Evolutionary conservation across 345 rosid species (phyloP).

Genomic region (Melastoma malabathricum): DNA sequence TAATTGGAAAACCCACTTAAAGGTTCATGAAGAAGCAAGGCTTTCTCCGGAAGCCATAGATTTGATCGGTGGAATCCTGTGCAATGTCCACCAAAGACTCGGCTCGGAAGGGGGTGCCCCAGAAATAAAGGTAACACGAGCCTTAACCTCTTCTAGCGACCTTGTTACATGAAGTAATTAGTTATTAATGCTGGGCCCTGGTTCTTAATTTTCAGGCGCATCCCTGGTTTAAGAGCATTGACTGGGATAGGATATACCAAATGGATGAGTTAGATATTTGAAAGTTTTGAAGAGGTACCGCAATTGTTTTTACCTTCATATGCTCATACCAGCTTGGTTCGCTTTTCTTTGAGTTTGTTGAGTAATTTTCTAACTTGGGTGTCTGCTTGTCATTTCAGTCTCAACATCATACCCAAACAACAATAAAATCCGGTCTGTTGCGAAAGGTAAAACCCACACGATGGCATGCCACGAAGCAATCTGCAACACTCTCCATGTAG

Average conservation of each 20-base stretch:
- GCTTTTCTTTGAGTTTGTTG: too few species aligned
- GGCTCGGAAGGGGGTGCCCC: constrained; percentile 66
- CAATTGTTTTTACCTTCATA: too few species aligned
- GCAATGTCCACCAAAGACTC: constrained; percentile 68
- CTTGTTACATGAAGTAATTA: constrained; percentile 3
- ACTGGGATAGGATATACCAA: constrained; percentile 73
- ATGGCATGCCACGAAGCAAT: constrained; percentile 1
- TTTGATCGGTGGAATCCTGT: constrained; percentile 60
- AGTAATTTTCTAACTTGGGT: background rate
- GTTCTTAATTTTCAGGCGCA: constrained; percentile 42
- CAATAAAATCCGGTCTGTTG: constrained; percentile 66
- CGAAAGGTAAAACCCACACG: constrained; percentile 38
- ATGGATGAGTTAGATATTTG: constrained; percentile 93
- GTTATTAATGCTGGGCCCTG: constrained; percentile 12
- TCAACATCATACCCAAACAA: constrained; percentile 19
- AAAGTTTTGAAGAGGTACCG: constrained; percentile 79
- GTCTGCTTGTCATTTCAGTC: constrained; percentile 14
- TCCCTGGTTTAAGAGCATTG: constrained; percentile 61
- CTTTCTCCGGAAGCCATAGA: constrained; percentile 67
- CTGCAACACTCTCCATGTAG: background rate
- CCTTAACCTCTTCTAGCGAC: constrained; percentile 36
- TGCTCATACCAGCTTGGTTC: constrained; percentile 1
- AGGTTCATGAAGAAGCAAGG: constrained; percentile 88
- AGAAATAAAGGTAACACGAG: constrained; percentile 78
- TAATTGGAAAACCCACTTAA: constrained; percentile 89